Evolutionary conservation across 2,329 filamentous ascomycete species (phyloP), one percentile per base, ranked within the genome.

Genomic region (Blastomyces silverae): DNA sequence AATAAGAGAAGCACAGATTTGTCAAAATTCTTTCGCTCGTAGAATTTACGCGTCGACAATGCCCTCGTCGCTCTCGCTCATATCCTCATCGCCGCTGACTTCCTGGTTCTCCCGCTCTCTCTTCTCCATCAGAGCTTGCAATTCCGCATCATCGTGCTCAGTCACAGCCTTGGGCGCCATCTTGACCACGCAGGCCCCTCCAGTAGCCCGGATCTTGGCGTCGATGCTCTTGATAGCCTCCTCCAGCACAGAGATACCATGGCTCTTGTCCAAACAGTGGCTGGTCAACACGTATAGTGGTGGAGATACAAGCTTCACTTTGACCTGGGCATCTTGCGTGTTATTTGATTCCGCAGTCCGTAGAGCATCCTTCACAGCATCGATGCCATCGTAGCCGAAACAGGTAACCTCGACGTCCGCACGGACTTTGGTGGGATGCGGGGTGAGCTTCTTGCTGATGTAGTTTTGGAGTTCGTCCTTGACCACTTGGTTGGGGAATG

Each of bases 121-220:
- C 88, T 97, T 97, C 84, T 97, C 94, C 94, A 99, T 99, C 69
- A 99, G 85, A 62, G 93, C 94, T 78, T 97, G 92, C 70, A 99
- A 83, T 79, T 97, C 92, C 34, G 93, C 94, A 75, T 99, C 94
- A 73, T 99, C 95, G 78, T 92, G 95, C 84, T 97, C 95, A 1
- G 94, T 99, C 67, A 99, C 94, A 4, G 95, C 94, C 87, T 97
- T 97, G 71, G 94, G 94, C 73, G 94, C 92, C 94, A 99, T 99
- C 87, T 95, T 96, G 72, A 97, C 89, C 55, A 88, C 85, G 74
- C 93, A 89, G 74, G 86, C 87, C 67, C 94, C 94, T 63, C 90
- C 90, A 0, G 89, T 85, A 57, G 79, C 82, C 75, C 87, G 86
- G 75, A 99, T 99, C 77, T 84, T 92, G 74, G 81, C 84, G 72